Evolutionary conservation across 768 basidiomycete genomes (phyloP).

Genomic region (Sporobolomyces phaffii): DNA sequence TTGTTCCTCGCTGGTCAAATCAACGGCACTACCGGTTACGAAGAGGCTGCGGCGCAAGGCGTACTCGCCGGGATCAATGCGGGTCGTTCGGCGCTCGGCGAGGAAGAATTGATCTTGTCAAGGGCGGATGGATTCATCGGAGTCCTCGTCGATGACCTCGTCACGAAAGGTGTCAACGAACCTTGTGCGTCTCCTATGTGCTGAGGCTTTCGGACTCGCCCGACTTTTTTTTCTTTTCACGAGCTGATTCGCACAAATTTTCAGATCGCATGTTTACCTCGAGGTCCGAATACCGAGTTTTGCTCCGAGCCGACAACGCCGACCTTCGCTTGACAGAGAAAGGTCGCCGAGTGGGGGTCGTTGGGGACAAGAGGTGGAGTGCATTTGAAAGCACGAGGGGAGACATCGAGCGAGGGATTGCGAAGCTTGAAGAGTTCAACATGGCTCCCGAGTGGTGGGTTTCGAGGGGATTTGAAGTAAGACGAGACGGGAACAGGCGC

Average conservation of each 20-base stretch:
- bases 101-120: conserved; percentile 59
- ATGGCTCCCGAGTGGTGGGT: conserved; percentile 37
- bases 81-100: conserved; percentile 58
- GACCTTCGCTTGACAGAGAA: conserved; percentile 73
- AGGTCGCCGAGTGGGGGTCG: conserved; percentile 53
- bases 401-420: conserved; percentile 25
- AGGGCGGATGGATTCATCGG: conserved; percentile 83
- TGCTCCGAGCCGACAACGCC: conserved; percentile 80
- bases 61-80: conserved; percentile 83
- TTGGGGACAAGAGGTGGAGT: conserved; percentile 51
- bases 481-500: conserved; percentile 50
- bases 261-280: conserved; percentile 90
- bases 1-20: conserved; percentile 86
- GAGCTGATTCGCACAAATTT: neutral
- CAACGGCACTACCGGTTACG: conserved; percentile 90
- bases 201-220: neutral
- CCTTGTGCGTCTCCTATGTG: conserved; percentile 58
- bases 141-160: conserved; percentile 87
- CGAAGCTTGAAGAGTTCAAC: conserved; percentile 23
- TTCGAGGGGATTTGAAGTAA: conserved; percentile 49
- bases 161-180: conserved; percentile 81
- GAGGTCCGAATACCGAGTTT: conserved; percentile 82
- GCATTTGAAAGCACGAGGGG: conserved; percentile 1
- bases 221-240: neutral
- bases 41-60: conserved; percentile 88